A percentile compares a stretch with the other conserved stretches of the same genome.
phyloP scores from a whole-genome alignment of 257 asterid genomes.

The Jacaranda copaia region DNA sequence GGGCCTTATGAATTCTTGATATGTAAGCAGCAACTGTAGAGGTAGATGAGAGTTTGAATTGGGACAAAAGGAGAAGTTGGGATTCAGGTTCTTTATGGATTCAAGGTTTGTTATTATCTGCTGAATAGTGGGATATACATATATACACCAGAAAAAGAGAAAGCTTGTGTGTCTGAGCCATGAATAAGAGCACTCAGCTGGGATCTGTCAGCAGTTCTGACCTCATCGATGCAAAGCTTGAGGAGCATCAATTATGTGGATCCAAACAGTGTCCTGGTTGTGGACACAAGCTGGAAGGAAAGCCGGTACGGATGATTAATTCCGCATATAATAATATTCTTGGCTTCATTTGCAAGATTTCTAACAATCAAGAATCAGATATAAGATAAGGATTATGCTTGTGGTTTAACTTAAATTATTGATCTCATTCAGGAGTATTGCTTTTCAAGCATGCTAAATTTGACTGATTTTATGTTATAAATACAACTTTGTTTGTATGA shows the following conservation, averaged over 20 bases:
- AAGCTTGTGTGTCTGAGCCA: constrained; percentile 39
- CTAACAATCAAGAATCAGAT: constrained; percentile 31
- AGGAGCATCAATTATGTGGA: constrained; percentile 94
- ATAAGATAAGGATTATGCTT: constrained; percentile 38
- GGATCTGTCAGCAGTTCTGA: constrained; percentile 82
- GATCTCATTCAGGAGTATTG: background rate
- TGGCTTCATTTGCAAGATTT: constrained; percentile 53
- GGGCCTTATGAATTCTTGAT: constrained; percentile 12
- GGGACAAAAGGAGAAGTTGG: background rate
- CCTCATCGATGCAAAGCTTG: constrained; percentile 96
- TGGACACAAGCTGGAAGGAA: constrained; percentile 92
- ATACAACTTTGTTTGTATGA: no score
- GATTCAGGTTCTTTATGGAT: constrained; percentile 14
- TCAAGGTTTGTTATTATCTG: constrained; percentile 9
- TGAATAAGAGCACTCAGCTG: constrained; percentile 67
- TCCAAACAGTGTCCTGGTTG: constrained; percentile 97
- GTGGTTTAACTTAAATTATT: background rate
- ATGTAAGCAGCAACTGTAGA: background rate
- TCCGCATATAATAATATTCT: constrained; percentile 40
- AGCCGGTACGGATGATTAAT: constrained; percentile 65
- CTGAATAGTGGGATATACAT: background rate
- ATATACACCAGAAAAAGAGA: background rate
- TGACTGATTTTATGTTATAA: constrained; percentile 9
- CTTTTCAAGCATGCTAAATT: constrained; percentile 7
- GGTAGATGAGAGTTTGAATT: background rate